phyloP scores from a whole-genome alignment of 495 filamentous ascomycete genomes.

The Aeminium ludgeri region DNA sequence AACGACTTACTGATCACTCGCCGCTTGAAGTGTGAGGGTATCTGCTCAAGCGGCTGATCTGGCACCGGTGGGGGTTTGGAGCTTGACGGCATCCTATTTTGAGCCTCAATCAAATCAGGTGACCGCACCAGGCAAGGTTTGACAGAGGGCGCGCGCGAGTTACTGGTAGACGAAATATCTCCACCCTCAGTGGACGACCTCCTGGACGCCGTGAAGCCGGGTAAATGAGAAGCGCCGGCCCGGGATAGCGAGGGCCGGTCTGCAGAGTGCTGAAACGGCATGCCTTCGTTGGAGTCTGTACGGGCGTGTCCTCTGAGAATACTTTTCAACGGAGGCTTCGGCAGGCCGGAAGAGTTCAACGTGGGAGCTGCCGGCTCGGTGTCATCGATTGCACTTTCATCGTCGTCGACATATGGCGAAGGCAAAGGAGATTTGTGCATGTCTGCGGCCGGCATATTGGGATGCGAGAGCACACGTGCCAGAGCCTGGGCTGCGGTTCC shows the following conservation, averaged over 20 bases:
- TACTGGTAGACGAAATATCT: slow-evolving; percentile 13
- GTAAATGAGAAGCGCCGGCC: slow-evolving; percentile 36
- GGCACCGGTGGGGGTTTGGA: slow-evolving; percentile 2
- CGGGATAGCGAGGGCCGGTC: slow-evolving; percentile 19
- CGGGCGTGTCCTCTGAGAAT: background rate
- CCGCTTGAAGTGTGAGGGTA: slow-evolving; percentile 27
- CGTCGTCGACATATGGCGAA: background rate
- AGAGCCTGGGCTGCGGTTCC: slow-evolving; percentile 11
- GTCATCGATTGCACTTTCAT: background rate
- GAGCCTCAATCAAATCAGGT: slow-evolving; percentile 13
- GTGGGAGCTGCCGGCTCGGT: too few species aligned
- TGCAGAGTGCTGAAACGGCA: background rate
- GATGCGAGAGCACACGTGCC: slow-evolving; percentile 13
- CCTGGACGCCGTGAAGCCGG: slow-evolving; percentile 35
- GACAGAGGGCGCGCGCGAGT: background rate
- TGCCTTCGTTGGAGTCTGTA: background rate
- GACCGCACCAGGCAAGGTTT: slow-evolving; percentile 11
- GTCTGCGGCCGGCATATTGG: slow-evolving; percentile 1
- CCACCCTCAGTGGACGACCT: slow-evolving; percentile 43
- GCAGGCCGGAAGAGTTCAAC: too few species aligned
- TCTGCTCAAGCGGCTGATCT: background rate
- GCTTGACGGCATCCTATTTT: slow-evolving; percentile 10
- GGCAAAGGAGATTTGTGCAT: background rate
- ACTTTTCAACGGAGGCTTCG: too few species aligned
- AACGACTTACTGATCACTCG: slow-evolving; percentile 83